Base-by-base conservation (phyloP, 2,329 filamentous ascomycete species). In the Trichoderma semiorbis region DNA sequence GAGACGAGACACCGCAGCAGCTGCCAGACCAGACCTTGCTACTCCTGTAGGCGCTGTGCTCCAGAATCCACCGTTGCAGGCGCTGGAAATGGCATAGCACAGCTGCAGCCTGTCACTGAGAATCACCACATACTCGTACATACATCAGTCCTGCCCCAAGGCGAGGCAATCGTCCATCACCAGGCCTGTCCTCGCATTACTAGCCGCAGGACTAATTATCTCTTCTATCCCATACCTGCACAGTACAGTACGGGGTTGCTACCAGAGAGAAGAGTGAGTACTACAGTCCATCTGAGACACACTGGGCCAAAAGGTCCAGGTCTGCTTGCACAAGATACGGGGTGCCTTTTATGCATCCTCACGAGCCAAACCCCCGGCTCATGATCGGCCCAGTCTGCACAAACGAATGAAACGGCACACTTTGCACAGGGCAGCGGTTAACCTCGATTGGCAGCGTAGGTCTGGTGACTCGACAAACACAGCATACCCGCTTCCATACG, bases 351-450 rank as follows among this genome's bases (percentile, higher is more conserved):
- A 61, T 62, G 66, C 66, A 69, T 43, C 55, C 66, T 69, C 34
- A 69, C 21, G 30, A 66, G 43, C 63, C 63, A 66, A 57, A 47
- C 43, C 76, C 76, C 77, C 75, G 76, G 78, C 74, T 76, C 76
- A 77, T 79, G 77, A 77, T 79, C 76, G 77, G 74, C 77, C 77
- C 67, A 73, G 75, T 73, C 75, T 74, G 73, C 73, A 75, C 76
- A 77, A 75, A 75, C 78, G 76, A 79, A 79, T 81, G 76, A 78
- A 75, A 80, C 78, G 74, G 75, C 76, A 74, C 75, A 66, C 14
- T 63, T 69, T 61, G 66, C 58, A 63, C 39, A 62, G 71, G 62
- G 65, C 69, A 78, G 79, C 78, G 78, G 77, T 78, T 79, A 78
- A 74, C 75, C 75, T 72, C 65, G 30, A 74, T 70, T 75, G 72